phyloP scores from a whole-genome alignment of 805 yeast genomes.

The Pichia gijzeniarum region DNA sequence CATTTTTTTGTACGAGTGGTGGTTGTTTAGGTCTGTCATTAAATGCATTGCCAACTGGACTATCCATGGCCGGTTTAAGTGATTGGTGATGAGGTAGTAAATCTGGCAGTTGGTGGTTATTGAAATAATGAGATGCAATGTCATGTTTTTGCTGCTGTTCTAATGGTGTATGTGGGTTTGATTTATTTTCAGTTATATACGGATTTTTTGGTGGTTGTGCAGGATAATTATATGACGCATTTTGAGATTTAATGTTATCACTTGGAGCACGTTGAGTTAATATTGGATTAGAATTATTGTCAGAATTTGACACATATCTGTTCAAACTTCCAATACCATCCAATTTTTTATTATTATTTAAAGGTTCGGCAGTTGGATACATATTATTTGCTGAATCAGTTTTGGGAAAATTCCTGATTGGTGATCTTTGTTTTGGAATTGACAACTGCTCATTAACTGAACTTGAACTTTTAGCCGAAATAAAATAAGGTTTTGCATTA shows the following conservation, averaged over 20 bases:
- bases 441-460: not conserved
- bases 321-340: not conserved
- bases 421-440: conserved; percentile 19
- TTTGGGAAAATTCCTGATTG: not conserved
- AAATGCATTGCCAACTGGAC: conserved; percentile 7
- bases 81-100: conserved; percentile 9
- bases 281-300: not conserved
- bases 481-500: no score
- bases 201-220: conserved; percentile 2
- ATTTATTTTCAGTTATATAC: not conserved
- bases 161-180: conserved; percentile 12
- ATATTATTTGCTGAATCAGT: not conserved
- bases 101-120: conserved; percentile 2
- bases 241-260: conserved; percentile 21
- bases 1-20: conserved; percentile 5
- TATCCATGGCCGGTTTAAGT: not conserved
- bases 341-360: not conserved
- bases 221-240: conserved; percentile 11
- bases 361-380: not conserved
- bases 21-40: not conserved
- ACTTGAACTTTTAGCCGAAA: not conserved
- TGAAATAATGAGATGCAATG: not conserved
- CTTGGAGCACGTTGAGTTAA: conserved; percentile 21
- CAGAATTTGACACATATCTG: conserved; percentile 2
- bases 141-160: conserved; percentile 14